Evolutionary conservation across 1,139 yeast species (phyloP), one percentile per base, ranked within the genome.

Genomic region (Geotrichum reessii): DNA sequence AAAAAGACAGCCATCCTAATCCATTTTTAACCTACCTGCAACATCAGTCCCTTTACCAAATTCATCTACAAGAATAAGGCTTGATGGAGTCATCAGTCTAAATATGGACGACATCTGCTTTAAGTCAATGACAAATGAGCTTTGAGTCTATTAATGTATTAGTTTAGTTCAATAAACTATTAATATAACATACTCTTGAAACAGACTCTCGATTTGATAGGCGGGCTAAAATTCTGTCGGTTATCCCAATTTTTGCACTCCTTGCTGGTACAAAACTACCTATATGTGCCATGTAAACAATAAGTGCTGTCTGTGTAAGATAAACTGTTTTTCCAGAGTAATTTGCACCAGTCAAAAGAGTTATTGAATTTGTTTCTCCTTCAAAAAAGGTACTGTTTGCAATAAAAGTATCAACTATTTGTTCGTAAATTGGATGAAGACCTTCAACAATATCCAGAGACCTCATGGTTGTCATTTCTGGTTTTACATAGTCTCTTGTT

Each of bases 291-390:
- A 81, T 61, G 55, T 71, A 74, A 1, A 77, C 76, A 21, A 77
- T 73, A 46, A 79, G 63, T 0, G 81, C 83, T 47, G 74, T 68
- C 58, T 78, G 82, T 0, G 75, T 67, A 21, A 80, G 64, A 57
- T 74, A 76, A 0, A 80, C 80, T 0, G 83, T 76, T 63, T 81
- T 81, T 0, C 83, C 83, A 3, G 84, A 80, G 58, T 76, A 76
- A 64, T 80, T 80, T 0, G 84, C 82, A 0, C 84, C 84, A 0
- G 83, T 78, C 0, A 80, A 64, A 0, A 80, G 67, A 63, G 71
- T 62, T 9, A 61, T 47, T 55, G 1, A 71, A 57, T 44, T 69
- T 59, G 17, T 61, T 0, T 58, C 64, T 2, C 71, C 72, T 5
- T 61, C 27, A 2, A 76, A 56, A 1, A 42, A 12, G 2, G 75